Evolutionary conservation across 2,329 filamentous ascomycete genomes (phyloP).

Genomic region (Elsinoe fawcettii): DNA sequence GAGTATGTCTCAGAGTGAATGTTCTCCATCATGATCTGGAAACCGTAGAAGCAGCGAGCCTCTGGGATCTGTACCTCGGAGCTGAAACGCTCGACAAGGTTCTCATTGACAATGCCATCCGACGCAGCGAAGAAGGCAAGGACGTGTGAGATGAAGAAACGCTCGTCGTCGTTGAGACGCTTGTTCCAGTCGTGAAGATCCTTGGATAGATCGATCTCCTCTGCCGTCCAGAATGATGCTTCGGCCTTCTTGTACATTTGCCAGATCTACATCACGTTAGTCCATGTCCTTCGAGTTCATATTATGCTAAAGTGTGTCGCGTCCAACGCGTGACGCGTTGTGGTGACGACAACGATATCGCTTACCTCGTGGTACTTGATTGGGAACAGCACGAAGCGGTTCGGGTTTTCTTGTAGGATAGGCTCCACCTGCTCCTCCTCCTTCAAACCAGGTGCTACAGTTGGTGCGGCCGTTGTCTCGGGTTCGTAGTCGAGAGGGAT

Average conservation of each 20-base stretch:
- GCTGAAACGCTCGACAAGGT: conserved; percentile 95
- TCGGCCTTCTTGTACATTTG: conserved; percentile 99
- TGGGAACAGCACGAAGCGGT: conserved; percentile 95
- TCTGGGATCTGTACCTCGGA: conserved; percentile 94
- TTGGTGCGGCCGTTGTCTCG: conserved; percentile 39
- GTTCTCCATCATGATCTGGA: conserved; percentile 99
- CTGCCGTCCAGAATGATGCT: conserved; percentile 98
- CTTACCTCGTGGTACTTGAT: conserved; percentile 99
- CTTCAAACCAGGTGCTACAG: conserved; percentile 47
- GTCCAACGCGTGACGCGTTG: conserved; percentile 40
- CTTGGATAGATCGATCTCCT: conserved; percentile 98
- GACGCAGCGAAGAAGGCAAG: conserved; percentile 98
- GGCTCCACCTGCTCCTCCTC: conserved; percentile 75
- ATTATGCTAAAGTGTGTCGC: conserved; percentile 53
- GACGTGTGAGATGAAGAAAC: conserved; percentile 97
- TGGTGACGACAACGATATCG: conserved; percentile 22
- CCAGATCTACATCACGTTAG: conserved; percentile 64
- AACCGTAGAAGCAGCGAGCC: conserved; percentile 98
- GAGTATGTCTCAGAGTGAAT: conserved; percentile 99
- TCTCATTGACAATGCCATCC: conserved; percentile 99
- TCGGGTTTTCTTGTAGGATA: conserved; percentile 86
- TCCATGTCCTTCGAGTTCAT: conserved; percentile 32
- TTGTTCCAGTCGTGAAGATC: conserved; percentile 99
- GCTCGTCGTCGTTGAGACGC: conserved; percentile 90
- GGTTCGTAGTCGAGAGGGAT: conserved; percentile 38